A percentile compares a stretch with the other conserved stretches of the same genome.
Conservation (phyloP, 306 rosid genomes). For the Pyrus betulifolia region DNA sequence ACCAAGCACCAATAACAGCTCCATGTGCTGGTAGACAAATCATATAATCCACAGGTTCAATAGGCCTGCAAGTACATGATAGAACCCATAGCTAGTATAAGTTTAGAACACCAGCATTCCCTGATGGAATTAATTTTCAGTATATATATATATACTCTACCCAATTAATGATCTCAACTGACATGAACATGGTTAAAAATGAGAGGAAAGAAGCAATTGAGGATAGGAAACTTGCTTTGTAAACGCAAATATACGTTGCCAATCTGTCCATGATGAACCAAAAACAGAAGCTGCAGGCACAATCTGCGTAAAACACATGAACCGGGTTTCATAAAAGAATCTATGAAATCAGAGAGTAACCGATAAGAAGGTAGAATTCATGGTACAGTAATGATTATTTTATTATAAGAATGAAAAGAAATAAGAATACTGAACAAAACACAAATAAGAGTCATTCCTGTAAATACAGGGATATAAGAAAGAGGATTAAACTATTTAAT, state of each 20-base stretch:
- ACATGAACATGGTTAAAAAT: not conserved
- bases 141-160: not conserved
- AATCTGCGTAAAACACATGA: constrained; percentile 31
- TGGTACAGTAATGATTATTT: not conserved
- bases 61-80: constrained; percentile 44
- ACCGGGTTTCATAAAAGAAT: not conserved
- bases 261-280: constrained; percentile 73
- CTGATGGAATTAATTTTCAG: not conserved
- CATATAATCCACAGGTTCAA: constrained; percentile 52
- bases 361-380: not conserved
- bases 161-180: not conserved
- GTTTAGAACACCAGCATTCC: not conserved
- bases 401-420: not conserved
- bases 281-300: constrained; percentile 79
- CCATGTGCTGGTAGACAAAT: constrained; percentile 85
- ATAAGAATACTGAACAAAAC: not conserved
- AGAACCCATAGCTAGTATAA: not conserved
- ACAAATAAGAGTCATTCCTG: not conserved
- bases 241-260: constrained; percentile 71
- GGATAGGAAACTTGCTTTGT: constrained; percentile 42
- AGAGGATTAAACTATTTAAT: not conserved
- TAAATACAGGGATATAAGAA: not conserved
- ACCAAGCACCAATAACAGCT: constrained; percentile 85
- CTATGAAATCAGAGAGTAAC: not conserved
- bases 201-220: not conserved